phyloP scores from a whole-genome alignment of 768 basidiomycete species.

The Xerocomus potaroensis region DNA sequence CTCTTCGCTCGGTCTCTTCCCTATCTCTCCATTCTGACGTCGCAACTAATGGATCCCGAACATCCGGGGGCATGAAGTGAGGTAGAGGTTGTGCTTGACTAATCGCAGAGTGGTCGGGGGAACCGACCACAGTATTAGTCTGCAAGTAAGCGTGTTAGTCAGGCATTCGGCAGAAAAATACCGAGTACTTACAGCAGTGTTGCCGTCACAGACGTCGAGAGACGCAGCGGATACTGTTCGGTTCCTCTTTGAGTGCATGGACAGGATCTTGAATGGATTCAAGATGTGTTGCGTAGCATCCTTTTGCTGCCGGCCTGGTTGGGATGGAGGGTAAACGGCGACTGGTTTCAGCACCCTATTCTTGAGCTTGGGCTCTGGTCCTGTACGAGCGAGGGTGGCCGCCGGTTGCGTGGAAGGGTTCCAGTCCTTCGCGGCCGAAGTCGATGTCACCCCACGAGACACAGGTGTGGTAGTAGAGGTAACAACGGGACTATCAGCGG shows the following conservation, averaged over 20 bases:
- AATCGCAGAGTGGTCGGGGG: conserved; percentile 66
- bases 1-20: conserved; percentile 50
- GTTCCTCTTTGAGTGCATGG: conserved; percentile 46
- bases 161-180: neutral
- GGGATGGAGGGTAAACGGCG: conserved; percentile 25
- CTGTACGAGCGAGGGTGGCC: conserved; percentile 8
- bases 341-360: conserved; percentile 18
- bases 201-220: conserved; percentile 71
- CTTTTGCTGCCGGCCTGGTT: conserved; percentile 33
- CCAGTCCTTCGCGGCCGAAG: conserved; percentile 18
- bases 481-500: conserved; percentile 5
- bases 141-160: conserved; percentile 22
- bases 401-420: conserved; percentile 1
- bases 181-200: conserved; percentile 57
- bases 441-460: conserved; percentile 12
- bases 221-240: conserved; percentile 71
- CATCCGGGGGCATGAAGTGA: conserved; percentile 42
- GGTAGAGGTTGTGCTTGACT: conserved; percentile 52
- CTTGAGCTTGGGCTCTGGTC: conserved; percentile 15
- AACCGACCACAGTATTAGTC: conserved; percentile 71
- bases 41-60: conserved; percentile 61
- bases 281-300: conserved; percentile 46
- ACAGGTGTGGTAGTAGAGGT: conserved; percentile 2
- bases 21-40: conserved; percentile 68
- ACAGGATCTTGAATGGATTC: conserved; percentile 60